Base-by-base conservation (phyloP, 1,284 basidiomycete genomes). In the Peniophora sp. region DNA sequence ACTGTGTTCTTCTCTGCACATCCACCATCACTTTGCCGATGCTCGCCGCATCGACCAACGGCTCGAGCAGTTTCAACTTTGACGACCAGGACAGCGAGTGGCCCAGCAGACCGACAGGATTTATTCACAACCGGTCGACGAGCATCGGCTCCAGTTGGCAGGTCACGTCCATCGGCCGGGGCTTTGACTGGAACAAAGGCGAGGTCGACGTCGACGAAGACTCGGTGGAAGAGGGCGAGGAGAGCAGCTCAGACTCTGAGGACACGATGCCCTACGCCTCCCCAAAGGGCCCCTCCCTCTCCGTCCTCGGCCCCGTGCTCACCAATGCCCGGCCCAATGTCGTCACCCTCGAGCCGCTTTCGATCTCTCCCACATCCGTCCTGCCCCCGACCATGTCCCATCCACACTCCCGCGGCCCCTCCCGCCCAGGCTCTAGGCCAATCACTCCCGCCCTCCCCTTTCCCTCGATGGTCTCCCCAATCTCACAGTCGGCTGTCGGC, bases 161-260 rank as follows among this genome's bases (percentile, higher is more conserved):
- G 3, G 86, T 91, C 56, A 89, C 87, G 9, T 86, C 80, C 34
- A 81, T 90, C 45, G 88, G 88, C 18, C 77, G 85, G 48, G 88
- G 88, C n/a, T 88, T 88, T 62, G 73, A 86, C 65, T 90, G 87
- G 85, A 73, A 72, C 42, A 67, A 72, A 54, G 68, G 62, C 24
- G 59, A 68, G 43, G 63, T 70, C 32, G 68, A 17, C n/a, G 39
- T 17, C 39, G 43, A 45, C 23, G 43, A 69, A 20, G 59, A 41
- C 37, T 6, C 6, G 37, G 18, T 20, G 8, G 37, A 57, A 18
- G 43, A 36, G 41, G 56, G 55, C 35, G 53, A 57, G 34, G 54
- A 49, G 48, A 53, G 50, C 48, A 59, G 50, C 53, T 53, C 53
- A 51, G 47, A 48, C 14, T 47, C 52, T 22, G 46, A 50, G 44